Evolutionary conservation across 116 monocot species (phyloP).

Genomic region (Thalassia testudinum): DNA sequence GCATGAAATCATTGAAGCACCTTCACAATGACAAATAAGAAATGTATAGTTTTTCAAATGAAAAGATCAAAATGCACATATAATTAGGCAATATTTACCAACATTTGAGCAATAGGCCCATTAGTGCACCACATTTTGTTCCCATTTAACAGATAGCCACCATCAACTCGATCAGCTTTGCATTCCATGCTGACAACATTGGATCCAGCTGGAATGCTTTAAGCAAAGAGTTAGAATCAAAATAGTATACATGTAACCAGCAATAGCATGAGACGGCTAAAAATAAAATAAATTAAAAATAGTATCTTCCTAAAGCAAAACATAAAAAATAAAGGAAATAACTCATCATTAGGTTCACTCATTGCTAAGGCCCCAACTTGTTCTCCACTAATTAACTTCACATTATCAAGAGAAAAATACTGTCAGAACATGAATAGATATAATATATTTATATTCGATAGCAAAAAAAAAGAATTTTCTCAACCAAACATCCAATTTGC

Average conservation of each 20-base stretch:
- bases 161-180: slow-evolving; percentile 89
- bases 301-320: not conserved
- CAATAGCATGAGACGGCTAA: not conserved
- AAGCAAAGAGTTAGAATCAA: not conserved
- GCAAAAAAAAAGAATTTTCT: too few relatives aligned
- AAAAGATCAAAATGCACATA: too few relatives aligned
- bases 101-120: slow-evolving; percentile 73
- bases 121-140: slow-evolving; percentile 99
- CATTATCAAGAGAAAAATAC: not conserved
- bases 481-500: too few relatives aligned
- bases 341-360: slow-evolving; percentile 92
- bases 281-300: too few relatives aligned
- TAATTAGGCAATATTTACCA: slow-evolving; percentile 30
- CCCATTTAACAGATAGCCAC: slow-evolving; percentile 83
- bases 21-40: too few relatives aligned
- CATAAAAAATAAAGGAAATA: not conserved
- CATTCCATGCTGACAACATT: slow-evolving; percentile 99
- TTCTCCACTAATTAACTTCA: slow-evolving; percentile 95
- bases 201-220: slow-evolving; percentile 65
- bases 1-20: too few relatives aligned
- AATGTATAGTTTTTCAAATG: too few relatives aligned
- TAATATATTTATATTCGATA: too few relatives aligned
- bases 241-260: not conserved
- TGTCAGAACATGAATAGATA: not conserved
- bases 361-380: slow-evolving; percentile 89